phyloP scores from a whole-genome alignment of 345 rosid species.

The Toxicodendron radicans region DNA sequence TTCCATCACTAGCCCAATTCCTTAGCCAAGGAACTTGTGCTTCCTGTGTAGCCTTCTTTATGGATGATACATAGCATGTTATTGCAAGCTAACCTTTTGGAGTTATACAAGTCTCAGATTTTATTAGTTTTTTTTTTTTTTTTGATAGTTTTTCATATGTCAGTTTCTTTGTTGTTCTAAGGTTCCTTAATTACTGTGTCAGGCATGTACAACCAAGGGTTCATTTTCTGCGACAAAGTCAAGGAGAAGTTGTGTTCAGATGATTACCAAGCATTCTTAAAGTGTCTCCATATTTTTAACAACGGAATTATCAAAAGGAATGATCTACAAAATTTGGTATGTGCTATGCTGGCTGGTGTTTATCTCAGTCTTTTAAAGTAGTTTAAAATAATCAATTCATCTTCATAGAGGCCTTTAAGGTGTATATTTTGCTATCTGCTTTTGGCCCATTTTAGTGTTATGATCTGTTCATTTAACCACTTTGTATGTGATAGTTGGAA shows the following conservation, averaged over 20 bases:
- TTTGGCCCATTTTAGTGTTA: background rate
- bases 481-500: background rate
- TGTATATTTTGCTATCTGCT: background rate
- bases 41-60: background rate
- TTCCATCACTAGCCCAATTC: too few relatives aligned
- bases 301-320: slow-evolving; percentile 76
- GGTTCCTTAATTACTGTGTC: slow-evolving; percentile 25
- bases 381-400: slow-evolving; percentile 10
- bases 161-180: background rate
- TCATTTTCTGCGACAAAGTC: slow-evolving; percentile 86
- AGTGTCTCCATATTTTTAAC: slow-evolving; percentile 87
- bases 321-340: slow-evolving; percentile 81
- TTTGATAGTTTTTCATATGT: background rate
- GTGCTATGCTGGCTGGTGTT: slow-evolving; percentile 27
- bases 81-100: slow-evolving; percentile 9
- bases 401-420: background rate
- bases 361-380: slow-evolving; percentile 11
- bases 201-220: slow-evolving; percentile 88
- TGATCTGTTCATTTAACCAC: background rate
- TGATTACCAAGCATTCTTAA: slow-evolving; percentile 95
- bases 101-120: slow-evolving; percentile 6
- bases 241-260: slow-evolving; percentile 86
- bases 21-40: background rate
- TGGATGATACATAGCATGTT: background rate
- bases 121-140: background rate